Evolutionary conservation across 345 rosid genomes (phyloP), one percentile per base, ranked within the genome.

Genomic region (Eutrema heterophyllum): DNA sequence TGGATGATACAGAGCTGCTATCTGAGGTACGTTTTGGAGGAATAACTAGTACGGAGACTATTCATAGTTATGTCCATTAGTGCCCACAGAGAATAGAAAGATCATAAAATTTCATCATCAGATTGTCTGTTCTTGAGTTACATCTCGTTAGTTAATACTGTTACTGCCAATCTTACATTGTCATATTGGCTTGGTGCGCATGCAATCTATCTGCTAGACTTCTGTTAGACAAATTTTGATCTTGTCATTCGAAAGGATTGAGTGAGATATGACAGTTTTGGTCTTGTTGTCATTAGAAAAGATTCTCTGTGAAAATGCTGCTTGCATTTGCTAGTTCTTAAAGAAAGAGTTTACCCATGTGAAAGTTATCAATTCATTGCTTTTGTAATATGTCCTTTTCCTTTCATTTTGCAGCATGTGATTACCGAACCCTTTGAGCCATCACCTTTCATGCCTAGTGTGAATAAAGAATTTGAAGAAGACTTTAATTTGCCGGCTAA

Each of bases 1-100:
- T 96, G 98, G 97, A 96, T 80, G 99, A 96, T 68, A 92, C 98
- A 30, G 98, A 90, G 81, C 96, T 96, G 73, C 83, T 90, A 40
- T 88, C 96, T 32, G 96, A 96, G 98, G 99, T 95, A 84, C 18
- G 69, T 12, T 21, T 65, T 65, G 33, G 30, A 62, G 44, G 43
- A 35, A 33, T 9, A 26, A 48, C 46, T 49, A 70, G 63, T 39
- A 14, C 36, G 48, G 7, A 38, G 24, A 49, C 13, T 48, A 15
- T 60, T 35, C 41, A 53, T 69, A 18, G 35, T 45, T 64, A 38
- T 57, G 26, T 8, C 38, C 71, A 35, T 45, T 63, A 61, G 43
- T 44, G 38, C 12, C 61, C 4, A 38, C 12, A 13, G 46, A 18
- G 44, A 69, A 55, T 2, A 56, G 66, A 63, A 38, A 18, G 36